Conservation (phyloP, 2,329 filamentous ascomycete genomes). For the Lojkania enalia region DNA sequence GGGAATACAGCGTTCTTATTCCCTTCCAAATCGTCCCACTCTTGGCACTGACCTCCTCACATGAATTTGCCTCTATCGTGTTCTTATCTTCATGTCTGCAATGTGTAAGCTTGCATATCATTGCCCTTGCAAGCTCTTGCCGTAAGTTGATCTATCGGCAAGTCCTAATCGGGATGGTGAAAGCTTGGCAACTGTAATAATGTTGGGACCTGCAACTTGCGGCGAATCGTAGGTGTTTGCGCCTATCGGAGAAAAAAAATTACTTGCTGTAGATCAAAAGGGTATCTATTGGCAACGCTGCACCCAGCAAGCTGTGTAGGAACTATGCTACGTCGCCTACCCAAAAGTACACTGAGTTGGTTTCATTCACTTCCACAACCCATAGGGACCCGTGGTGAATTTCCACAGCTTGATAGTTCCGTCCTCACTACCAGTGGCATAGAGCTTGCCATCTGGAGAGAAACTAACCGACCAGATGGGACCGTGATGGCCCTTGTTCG, state of each 20-base stretch:
- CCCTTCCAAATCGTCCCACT: slow-evolving; percentile 11
- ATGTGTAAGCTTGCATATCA: neutral
- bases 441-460: slow-evolving; percentile 92
- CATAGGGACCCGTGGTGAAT: slow-evolving; percentile 66
- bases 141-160: slow-evolving; percentile 1
- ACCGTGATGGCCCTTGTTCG: slow-evolving; percentile 95
- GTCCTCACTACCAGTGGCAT: slow-evolving; percentile 95
- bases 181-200: neutral
- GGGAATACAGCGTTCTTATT: neutral
- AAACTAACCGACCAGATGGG: slow-evolving; percentile 96
- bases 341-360: too few relatives aligned
- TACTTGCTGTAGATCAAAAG: too few relatives aligned
- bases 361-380: slow-evolving; percentile 60
- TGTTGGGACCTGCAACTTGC: neutral
- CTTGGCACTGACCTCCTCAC: slow-evolving; percentile 23
- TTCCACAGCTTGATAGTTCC: slow-evolving; percentile 95
- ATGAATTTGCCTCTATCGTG: too few relatives aligned
- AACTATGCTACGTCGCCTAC: neutral
- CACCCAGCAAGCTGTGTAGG: too few relatives aligned
- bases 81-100: neutral
- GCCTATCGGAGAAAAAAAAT: too few relatives aligned
- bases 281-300: too few relatives aligned
- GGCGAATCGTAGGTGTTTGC: too few relatives aligned
- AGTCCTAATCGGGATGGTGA: slow-evolving; percentile 5
- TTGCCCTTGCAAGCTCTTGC: neutral